Conservation (phyloP, 192 early-diverging fungal species). For the Coemansia reversa region DNA sequence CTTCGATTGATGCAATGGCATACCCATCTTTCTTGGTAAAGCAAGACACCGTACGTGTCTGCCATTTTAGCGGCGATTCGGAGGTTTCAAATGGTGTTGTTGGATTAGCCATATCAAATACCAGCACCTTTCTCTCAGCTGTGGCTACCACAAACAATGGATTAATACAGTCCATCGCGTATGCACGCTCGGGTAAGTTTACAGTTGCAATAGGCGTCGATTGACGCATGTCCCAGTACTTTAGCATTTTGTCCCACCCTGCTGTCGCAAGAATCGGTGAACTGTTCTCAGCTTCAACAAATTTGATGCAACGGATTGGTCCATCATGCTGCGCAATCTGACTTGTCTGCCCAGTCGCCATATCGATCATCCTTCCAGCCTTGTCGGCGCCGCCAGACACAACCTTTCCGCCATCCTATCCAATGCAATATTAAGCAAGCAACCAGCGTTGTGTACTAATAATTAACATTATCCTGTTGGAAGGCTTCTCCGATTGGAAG, state of each 20-base stretch:
- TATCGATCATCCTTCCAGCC: conserved; percentile 79
- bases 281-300: conserved; percentile 63
- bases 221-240: conserved; percentile 93
- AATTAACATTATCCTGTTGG: background rate
- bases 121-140: conserved; percentile 79
- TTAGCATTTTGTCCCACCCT: conserved; percentile 94
- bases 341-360: conserved; percentile 73
- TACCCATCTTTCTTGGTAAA: conserved; percentile 78
- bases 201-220: conserved; percentile 73
- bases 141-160: conserved; percentile 89
- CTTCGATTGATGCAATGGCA: conserved; percentile 92
- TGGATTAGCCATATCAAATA: conserved; percentile 83
- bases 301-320: conserved; percentile 79
- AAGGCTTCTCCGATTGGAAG: background rate
- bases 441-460: background rate
- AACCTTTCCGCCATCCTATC: conserved; percentile 86
- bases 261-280: conserved; percentile 79
- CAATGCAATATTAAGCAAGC: background rate
- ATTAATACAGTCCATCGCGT: conserved; percentile 81
- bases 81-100: conserved; percentile 67
- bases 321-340: conserved; percentile 89
- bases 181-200: conserved; percentile 81
- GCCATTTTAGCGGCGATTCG: conserved; percentile 54
- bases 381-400: conserved; percentile 91
- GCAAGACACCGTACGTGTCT: conserved; percentile 76